Conservation (phyloP, 129 eudicot species). For the Arctium lappa region DNA sequence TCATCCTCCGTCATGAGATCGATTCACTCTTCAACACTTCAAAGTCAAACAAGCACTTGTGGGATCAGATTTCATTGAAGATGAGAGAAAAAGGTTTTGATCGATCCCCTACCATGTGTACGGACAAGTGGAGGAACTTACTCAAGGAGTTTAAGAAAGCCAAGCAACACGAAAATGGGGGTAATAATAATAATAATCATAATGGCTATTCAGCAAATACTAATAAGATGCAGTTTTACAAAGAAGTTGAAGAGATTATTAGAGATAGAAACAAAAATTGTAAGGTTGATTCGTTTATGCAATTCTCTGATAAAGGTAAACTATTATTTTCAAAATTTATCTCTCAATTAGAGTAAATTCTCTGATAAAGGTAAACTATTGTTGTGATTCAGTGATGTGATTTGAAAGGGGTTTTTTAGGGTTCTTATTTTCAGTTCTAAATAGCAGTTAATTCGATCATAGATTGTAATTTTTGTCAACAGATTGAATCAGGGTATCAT, state of each 20-base stretch:
- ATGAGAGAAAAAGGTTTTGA: conserved; percentile 94
- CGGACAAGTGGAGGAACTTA: conserved; percentile 96
- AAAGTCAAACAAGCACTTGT: conserved; percentile 79
- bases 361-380: too few species aligned
- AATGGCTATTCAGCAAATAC: conserved; percentile 36
- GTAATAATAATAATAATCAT: background rate
- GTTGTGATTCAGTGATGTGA: background rate
- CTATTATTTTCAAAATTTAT: background rate
- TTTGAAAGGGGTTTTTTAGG: background rate
- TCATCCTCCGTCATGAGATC: conserved; percentile 61
- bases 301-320: conserved; percentile 87
- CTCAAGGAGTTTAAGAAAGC: conserved; percentile 89
- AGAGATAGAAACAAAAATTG: conserved; percentile 57
- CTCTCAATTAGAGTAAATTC: background rate
- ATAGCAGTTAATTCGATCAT: background rate
- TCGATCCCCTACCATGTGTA: conserved; percentile 96
- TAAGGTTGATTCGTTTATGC: conserved; percentile 75
- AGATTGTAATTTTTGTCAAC: background rate
- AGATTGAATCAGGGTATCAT: background rate
- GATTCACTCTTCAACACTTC: conserved; percentile 87
- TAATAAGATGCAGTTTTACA: conserved; percentile 71
- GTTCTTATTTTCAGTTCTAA: background rate
- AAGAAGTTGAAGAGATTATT: conserved; percentile 86
- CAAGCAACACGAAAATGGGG: conserved; percentile 46
- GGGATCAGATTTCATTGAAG: conserved; percentile 80